A percentile compares a stretch with the other conserved stretches of the same genome.
phyloP scores from a whole-genome alignment of 768 basidiomycete genomes.

The Nidularia pulvinata region DNA sequence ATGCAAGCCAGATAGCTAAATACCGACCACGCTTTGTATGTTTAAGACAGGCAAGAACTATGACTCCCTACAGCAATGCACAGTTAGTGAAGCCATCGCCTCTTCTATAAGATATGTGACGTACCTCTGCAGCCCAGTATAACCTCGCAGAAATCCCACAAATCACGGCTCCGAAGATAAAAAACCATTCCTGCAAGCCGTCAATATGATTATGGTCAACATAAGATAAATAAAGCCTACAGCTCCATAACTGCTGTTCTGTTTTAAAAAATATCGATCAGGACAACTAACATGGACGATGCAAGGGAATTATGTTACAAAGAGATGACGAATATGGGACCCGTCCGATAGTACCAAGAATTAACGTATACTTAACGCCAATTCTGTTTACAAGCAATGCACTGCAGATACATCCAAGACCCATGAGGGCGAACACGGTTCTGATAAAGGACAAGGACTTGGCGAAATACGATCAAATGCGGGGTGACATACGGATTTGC shows the following conservation, averaged over 20 bases:
- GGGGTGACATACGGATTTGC: conserved; percentile 6
- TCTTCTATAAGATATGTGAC: neutral
- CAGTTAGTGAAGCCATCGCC: neutral
- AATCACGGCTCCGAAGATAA: conserved; percentile 7
- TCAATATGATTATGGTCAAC: neutral
- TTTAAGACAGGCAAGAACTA: neutral
- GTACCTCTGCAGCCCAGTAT: conserved; percentile 14
- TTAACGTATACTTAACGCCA: conserved; percentile 10
- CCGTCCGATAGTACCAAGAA: conserved; percentile 10
- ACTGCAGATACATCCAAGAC: conserved; percentile 12
- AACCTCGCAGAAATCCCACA: conserved; percentile 9
- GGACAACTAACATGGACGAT: too few species aligned
- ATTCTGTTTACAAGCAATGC: conserved; percentile 10
- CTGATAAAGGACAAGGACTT: neutral
- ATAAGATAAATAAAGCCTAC: neutral
- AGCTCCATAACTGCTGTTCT: conserved; percentile 15
- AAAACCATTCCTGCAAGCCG: conserved; percentile 9
- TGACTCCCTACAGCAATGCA: neutral
- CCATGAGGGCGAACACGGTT: conserved; percentile 11
- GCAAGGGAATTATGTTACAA: conserved; percentile 2
- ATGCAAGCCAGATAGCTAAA: conserved; percentile 5
- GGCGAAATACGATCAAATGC: neutral
- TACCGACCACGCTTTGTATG: conserved; percentile 3
- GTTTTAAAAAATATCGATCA: conserved; percentile 4
- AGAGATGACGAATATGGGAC: conserved; percentile 10